These are phyloP conservation scores for Scheffersomyces quercinus DNA, from an alignment of 1,139 yeast species.

Conservation along the genomic window DNA sequence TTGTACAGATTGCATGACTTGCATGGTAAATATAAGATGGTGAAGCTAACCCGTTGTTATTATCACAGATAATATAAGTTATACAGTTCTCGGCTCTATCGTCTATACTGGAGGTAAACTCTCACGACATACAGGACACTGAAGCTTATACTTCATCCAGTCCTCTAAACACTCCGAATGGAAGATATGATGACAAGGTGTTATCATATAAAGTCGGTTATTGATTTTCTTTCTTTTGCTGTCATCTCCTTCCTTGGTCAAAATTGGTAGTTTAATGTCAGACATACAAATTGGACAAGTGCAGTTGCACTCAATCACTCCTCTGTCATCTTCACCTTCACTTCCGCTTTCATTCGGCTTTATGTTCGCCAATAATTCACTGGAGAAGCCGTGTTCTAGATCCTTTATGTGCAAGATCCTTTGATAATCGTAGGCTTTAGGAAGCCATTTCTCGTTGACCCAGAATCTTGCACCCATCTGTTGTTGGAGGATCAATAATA, in stretches of 20 bases:
- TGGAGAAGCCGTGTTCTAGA: conserved; percentile 49
- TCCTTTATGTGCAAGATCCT: conserved; percentile 62
- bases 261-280: conserved; percentile 62
- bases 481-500: conserved; percentile 60
- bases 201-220: conserved; percentile 69
- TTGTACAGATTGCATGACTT: too few relatives aligned
- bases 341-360: conserved; percentile 17
- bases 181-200: conserved; percentile 90
- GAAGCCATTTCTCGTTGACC: conserved; percentile 70
- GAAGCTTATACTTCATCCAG: conserved; percentile 92
- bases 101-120: conserved; percentile 71
- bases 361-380: conserved; percentile 34
- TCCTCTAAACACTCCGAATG: conserved; percentile 83
- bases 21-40: too few relatives aligned
- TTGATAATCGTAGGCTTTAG: conserved; percentile 82
- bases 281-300: conserved; percentile 94
- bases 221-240: conserved; percentile 18
- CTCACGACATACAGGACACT: conserved; percentile 91
- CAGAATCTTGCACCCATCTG: conserved; percentile 80
- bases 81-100: conserved; percentile 1
- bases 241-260: conserved; percentile 24
- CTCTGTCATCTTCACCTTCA: conserved; percentile 29
- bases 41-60: too few relatives aligned
- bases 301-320: conserved; percentile 29
- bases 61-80: not conserved